Conservation (phyloP, 257 asterid species). For the Solanum verrucosum region DNA sequence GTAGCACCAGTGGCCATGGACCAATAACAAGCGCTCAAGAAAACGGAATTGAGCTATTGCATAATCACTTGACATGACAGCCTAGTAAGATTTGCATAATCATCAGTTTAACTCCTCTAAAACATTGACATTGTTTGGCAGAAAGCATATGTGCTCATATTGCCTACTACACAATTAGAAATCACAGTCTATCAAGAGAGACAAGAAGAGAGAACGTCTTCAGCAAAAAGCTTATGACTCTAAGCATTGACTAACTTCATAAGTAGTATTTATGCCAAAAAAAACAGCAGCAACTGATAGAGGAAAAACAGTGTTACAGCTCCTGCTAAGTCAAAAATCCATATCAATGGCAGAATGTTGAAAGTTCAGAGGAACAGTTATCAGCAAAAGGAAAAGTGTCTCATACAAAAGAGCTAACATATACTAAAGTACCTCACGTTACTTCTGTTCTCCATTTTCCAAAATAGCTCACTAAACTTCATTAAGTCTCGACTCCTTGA, state of each 20-base stretch:
- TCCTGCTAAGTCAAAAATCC: background rate
- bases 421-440: background rate
- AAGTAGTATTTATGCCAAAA: background rate
- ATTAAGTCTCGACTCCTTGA: background rate
- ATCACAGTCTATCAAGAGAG: background rate
- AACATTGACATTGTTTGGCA: background rate
- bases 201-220: background rate
- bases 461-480: background rate
- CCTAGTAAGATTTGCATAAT: constrained; percentile 33
- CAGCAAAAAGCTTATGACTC: background rate
- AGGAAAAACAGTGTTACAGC: background rate
- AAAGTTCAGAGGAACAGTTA: background rate
- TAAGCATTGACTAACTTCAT: background rate
- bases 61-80: constrained; percentile 94
- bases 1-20: constrained; percentile 99
- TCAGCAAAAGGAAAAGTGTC: background rate
- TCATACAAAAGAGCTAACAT: background rate
- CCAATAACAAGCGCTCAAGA: constrained; percentile 84
- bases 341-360: background rate
- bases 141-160: background rate
- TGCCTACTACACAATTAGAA: background rate
- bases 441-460: background rate
- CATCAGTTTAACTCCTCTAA: background rate
- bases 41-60: constrained; percentile 86
- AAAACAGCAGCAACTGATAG: background rate